Percentiles rank a stretch among this genome's conserved stretches.
These are phyloP conservation scores for Litsea cubeba DNA, from an alignment of 164 flowering plant genomes.

Conservation along the genomic window DNA sequence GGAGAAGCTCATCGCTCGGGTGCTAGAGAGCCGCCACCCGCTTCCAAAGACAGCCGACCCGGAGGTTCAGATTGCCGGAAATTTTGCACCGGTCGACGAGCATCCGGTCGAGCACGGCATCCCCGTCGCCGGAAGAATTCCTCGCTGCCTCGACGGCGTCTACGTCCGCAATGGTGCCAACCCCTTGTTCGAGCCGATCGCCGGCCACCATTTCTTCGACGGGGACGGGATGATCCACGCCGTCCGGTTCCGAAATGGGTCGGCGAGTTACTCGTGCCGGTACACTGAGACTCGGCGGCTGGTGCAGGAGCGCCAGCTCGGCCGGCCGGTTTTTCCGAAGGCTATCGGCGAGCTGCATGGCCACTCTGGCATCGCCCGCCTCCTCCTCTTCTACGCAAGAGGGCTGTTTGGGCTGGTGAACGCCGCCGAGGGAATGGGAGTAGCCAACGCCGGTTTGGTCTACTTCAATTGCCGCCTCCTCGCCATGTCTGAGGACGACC, in stretches of 20 bases:
- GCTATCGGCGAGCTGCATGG: slow-evolving; percentile 96
- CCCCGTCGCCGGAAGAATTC: slow-evolving; percentile 54
- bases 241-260: slow-evolving; percentile 41
- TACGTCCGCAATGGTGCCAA: slow-evolving; percentile 91
- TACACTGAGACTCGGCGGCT: slow-evolving; percentile 67
- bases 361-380: slow-evolving; percentile 75
- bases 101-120: slow-evolving; percentile 45
- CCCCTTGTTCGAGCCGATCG: slow-evolving; percentile 59
- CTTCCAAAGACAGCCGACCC: slow-evolving; percentile 88
- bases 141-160: slow-evolving; percentile 59
- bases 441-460: slow-evolving; percentile 89
- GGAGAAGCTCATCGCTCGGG: slow-evolving; percentile 35
- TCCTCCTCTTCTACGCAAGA: slow-evolving; percentile 67
- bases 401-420: slow-evolving; percentile 58
- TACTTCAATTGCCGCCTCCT: slow-evolving; percentile 67
- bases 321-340: slow-evolving; percentile 80
- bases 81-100: slow-evolving; percentile 78
- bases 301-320: slow-evolving; percentile 55
- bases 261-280: slow-evolving; percentile 68
- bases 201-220: slow-evolving; percentile 92
- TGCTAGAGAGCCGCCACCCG: slow-evolving; percentile 33
- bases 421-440: slow-evolving; percentile 59
- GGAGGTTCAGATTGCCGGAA: slow-evolving; percentile 66
- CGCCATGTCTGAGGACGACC: slow-evolving; percentile 84
- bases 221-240: slow-evolving; percentile 96